Evolutionary conservation across 2,329 filamentous ascomycete genomes (phyloP), one percentile per base, ranked within the genome.

Genomic region (Byssothecium circinans): DNA sequence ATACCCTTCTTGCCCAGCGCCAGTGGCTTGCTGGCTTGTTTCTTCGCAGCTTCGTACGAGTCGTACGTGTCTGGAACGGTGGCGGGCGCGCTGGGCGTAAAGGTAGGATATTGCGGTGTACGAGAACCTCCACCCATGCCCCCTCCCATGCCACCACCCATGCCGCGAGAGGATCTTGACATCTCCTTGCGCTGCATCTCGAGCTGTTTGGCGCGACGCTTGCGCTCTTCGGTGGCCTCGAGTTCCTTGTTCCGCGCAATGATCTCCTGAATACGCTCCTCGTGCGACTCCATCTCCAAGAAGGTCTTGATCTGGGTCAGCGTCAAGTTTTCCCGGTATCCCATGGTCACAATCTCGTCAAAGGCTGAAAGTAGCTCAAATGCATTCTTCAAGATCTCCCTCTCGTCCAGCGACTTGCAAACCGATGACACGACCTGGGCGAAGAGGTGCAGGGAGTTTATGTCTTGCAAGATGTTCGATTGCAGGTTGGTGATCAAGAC

Each of bases 401-500:
- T 83, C 78, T 99, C 95, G 66, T 99, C 95, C 52, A 97, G 74
- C 61, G 84, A 95, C 78, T 92, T 95, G 84, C 94, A 99, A 67
- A 95, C 92, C 74, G 89, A 96, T 50, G 89, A 90, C 45, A 96
- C 94, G 14, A 99, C 92, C 77, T 99, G 94, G 50, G 92, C 92
- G 71, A 99, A 99, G 17, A 99, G 82, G 73, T 99, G 95, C 51
- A 99, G 83, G 50, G 94, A 96, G 76, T 97, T 94, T 73, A 99
- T 99, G 74, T 99, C 94, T 77, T 99, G 94, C 42, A 99, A 82
- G 61, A 99, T 99, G 76, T 99, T 99, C 74, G 92, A 97, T 79
- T 97, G 94, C 65, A 91, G 88, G 80, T 99, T 99, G 73, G 95
- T 99, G 75, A 99, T 97, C 67, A 99, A 85, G 58, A 99, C 92